Conservation (phyloP, 192 early-diverging fungal genomes). For the Coemansia sp. region DNA sequence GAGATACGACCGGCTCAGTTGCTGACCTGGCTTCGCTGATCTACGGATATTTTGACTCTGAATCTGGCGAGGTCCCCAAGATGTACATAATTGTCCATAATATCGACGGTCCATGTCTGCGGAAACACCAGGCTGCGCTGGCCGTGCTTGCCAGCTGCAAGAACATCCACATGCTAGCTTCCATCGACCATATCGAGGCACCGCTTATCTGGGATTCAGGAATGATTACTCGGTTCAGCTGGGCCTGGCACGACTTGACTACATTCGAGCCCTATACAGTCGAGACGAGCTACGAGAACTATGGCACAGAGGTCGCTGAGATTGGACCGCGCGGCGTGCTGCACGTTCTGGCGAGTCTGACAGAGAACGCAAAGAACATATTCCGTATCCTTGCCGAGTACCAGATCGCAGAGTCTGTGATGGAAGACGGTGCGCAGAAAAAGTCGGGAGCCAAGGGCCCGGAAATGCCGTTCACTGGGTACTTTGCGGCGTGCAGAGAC, state of each 20-base stretch:
- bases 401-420: slow-evolving; percentile 58
- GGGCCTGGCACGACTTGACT: slow-evolving; percentile 89
- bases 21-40: slow-evolving; percentile 69
- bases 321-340: slow-evolving; percentile 66
- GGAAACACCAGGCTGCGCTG: slow-evolving; percentile 69
- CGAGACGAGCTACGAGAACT: slow-evolving; percentile 84
- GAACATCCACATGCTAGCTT: slow-evolving; percentile 74
- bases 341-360: slow-evolving; percentile 78
- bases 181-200: slow-evolving; percentile 89
- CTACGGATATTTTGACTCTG: slow-evolving; percentile 57
- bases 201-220: slow-evolving; percentile 85
- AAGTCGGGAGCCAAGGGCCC: slow-evolving; percentile 28
- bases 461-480: slow-evolving; percentile 61
- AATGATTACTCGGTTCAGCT: slow-evolving; percentile 65
- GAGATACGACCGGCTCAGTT: slow-evolving; percentile 41
- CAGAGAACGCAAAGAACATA: slow-evolving; percentile 77
- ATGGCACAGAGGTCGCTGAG: slow-evolving; percentile 55
- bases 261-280: slow-evolving; percentile 77
- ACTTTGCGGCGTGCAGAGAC: slow-evolving; percentile 72
- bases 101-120: slow-evolving; percentile 77
- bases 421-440: slow-evolving; percentile 25
- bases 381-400: slow-evolving; percentile 84
- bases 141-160: slow-evolving; percentile 62
- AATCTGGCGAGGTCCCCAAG: slow-evolving; percentile 42
- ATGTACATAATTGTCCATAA: slow-evolving; percentile 84